Base-by-base conservation (phyloP, 768 basidiomycete genomes). In the Lactifluus echinatus region DNA sequence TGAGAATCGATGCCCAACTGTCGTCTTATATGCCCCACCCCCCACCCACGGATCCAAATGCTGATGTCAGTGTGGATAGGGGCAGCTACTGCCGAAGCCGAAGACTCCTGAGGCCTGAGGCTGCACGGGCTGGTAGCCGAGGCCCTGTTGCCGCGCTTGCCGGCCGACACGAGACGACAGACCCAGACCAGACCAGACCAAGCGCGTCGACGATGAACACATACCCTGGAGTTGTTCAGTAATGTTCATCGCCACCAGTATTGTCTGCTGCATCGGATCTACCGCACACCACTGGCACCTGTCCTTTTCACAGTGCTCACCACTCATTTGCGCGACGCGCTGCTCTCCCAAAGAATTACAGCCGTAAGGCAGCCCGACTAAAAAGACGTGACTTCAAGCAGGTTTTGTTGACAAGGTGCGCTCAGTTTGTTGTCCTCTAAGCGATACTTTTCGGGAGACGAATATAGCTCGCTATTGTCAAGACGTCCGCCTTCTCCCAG, bases 141-240 rank as follows among this genome's bases (percentile, higher is more conserved):
- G n/a, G n/a, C n/a, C n/a, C n/a, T n/a, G n/a, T n/a, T n/a, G n/a
- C n/a, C n/a, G n/a, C n/a, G n/a, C n/a, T n/a, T n/a, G n/a, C n/a
- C 53, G 26, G 34, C 15, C n/a, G n/a, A n/a, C n/a, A n/a, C n/a
- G n/a, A 26, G 23, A 10, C 29, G n/a, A n/a, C n/a, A n/a, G n/a
- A n/a, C n/a, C n/a, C n/a, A n/a, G n/a, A n/a, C n/a, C n/a, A n/a
- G n/a, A n/a, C n/a, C n/a, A n/a, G n/a, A n/a, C n/a, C n/a, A n/a
- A n/a, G n/a, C n/a, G n/a, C n/a, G n/a, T n/a, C n/a, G n/a, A 34
- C 56, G 45, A 94, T 96, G 94, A 94, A 94, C 71, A 89, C 89
- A 31, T 96, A 95, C 75, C 94, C 93, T 81, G 57, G 93, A 97
- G 74, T 76, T 97, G 61, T 75, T 96, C 95, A 14, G 84, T 98